Conservation (phyloP, 306 rosid species). For the Ceratonia siliqua region DNA sequence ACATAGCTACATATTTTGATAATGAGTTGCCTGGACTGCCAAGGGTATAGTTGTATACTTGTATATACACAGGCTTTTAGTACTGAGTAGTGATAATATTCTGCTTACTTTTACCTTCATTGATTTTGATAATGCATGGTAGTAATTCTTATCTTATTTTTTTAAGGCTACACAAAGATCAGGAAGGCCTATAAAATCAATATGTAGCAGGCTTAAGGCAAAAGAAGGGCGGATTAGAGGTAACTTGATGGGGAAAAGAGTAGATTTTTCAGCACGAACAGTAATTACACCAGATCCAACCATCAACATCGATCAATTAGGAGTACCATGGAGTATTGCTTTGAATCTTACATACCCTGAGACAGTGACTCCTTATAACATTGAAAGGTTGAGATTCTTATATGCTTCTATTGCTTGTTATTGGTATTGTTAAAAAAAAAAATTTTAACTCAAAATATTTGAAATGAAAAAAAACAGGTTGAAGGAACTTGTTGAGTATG, state of each 20-base stretch:
- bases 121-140: background rate
- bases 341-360: constrained; percentile 96
- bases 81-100: background rate
- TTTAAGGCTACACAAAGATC: constrained; percentile 94
- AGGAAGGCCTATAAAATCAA: constrained; percentile 96
- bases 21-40: constrained; percentile 97
- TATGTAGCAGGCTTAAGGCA: constrained; percentile 98
- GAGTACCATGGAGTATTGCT: constrained; percentile 99
- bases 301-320: constrained; percentile 89
- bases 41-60: constrained; percentile 75
- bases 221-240: constrained; percentile 99
- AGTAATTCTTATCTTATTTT: background rate
- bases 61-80: constrained; percentile 28
- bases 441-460: background rate
- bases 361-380: constrained; percentile 97
- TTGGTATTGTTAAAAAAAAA: background rate
- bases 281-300: constrained; percentile 98
- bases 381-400: constrained; percentile 67
- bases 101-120: constrained; percentile 3
- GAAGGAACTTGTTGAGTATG: constrained; percentile 96
- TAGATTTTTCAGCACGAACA: constrained; percentile 98
- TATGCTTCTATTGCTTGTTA: constrained; percentile 19
- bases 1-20: constrained; percentile 94
- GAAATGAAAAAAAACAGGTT: constrained; percentile 49
- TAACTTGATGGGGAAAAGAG: constrained; percentile 96